Base-by-base conservation (phyloP, 2,329 filamentous ascomycete species). In the Zymoseptoria brevis region DNA sequence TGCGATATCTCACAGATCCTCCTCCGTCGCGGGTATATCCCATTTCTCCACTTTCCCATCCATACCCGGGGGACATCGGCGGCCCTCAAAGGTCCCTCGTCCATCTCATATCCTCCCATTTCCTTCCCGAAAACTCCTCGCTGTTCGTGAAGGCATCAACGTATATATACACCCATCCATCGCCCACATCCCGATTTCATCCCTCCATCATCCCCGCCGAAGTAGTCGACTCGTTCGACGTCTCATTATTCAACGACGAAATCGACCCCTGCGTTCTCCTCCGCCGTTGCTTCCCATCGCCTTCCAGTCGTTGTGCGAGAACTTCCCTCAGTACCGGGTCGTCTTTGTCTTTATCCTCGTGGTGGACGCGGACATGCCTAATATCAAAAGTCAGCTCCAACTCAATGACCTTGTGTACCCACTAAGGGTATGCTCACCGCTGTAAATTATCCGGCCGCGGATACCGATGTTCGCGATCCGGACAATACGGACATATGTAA, bases 401-500 rank as follows among this genome's bases (percentile, higher is more conserved):
- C 2, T 41, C 11, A 41, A 16, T 41, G 11, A 22, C 35, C 5
- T 11, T 16, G 16, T 41, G 4, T 4, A 16, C 35, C 9, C 11
- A 5, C 16, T 41, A 4, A 16, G 35, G 35, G 11, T 21, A 16
- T 24, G 72, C 82, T 65, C 80, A 95, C 90, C 93, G 86, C 78
- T 96, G 93, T 58, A 99, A 77, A 78, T 97, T 97, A 73, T 99
- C 94, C 35, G 94, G 94, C 66, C 94, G 82, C 4, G 94, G 94
- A 73, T 97, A 97, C 71, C 88, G 92, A 74, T 96, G 93, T 72
- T 96, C 91, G 65, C 91, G 83, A 69, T 96, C 91, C 1, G 90
- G 89, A 73, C 94, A 99, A 71, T 96, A 97, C 0, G 94, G 94
- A 73, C 94, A 99, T 29, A 96, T 86, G 69, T 97, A 99, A 61